Base-by-base conservation (phyloP, 2,329 filamentous ascomycete species). In the Dothideomycetes sp. region DNA sequence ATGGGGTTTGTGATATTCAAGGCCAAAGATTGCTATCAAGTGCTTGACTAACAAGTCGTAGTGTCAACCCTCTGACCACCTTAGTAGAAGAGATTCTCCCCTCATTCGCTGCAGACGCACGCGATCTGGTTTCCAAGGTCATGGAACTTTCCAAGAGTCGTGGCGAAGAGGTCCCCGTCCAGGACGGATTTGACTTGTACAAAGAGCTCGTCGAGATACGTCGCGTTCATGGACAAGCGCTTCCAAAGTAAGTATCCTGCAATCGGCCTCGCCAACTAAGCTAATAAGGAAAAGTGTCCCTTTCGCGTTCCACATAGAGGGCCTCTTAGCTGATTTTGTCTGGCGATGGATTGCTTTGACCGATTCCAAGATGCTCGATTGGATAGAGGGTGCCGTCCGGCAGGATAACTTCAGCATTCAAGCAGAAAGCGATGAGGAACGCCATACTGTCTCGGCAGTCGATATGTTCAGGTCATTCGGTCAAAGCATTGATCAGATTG, bases 401-500 rank as follows among this genome's bases (percentile, higher is more conserved):
- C 84, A 93, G 50, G 91, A 98, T 57, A 65, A 77, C 42, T 98
- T 96, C 61, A 73, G 79, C 49, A 79, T 94, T 39, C 75, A 84
- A 39, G 73, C 73, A 8, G 72, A 80, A 35, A 47, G 54, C 34
- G 68, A 95, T 54, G 80, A 86, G 22, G 79, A 94, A 53, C 78
- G 89, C 19, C 91, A 96, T 62, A 96, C 89, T 57, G 78, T 89
- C 43, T 96, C 89, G 12, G 77, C 94, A 5, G 83, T 95, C 46
- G 91, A 98, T 58, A 79, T 94, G 32, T 96, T 95, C 65, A 80
- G 84, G 51, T 80, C 93, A 1, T 95, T 96, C 69, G 93, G 88
- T 52, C 84, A 95, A 62, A 84, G 83, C 14, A 78, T 93, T 27
- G 83, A 95, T 47, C 85, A 93, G 52, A 77, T 98, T 40, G 79